phyloP scores from a whole-genome alignment of 2,329 filamentous ascomycete genomes.

The Fusarium scirpi region DNA sequence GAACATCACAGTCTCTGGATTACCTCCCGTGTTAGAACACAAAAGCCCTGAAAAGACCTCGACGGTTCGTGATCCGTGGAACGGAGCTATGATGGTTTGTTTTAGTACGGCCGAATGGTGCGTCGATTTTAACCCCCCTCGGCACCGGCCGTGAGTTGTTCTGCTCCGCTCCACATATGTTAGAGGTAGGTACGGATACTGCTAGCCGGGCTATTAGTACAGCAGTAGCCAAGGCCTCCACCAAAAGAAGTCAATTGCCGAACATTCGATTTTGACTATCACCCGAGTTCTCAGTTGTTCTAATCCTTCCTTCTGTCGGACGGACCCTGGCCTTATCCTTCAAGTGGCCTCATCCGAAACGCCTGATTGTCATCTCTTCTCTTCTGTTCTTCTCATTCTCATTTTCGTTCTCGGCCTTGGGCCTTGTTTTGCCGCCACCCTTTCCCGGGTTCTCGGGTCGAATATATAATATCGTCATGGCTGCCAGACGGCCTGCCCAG shows the following conservation, averaged over 20 bases:
- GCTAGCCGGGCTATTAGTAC: neutral
- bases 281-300: slow-evolving; percentile 42
- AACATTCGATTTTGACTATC: slow-evolving; percentile 50
- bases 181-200: neutral
- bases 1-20: neutral
- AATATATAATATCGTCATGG: slow-evolving; percentile 50
- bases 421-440: slow-evolving; percentile 10
- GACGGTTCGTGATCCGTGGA: neutral
- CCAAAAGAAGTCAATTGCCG: slow-evolving; percentile 40
- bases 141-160: slow-evolving; percentile 25
- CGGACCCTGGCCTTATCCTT: slow-evolving; percentile 26
- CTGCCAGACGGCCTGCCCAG: slow-evolving; percentile 48
- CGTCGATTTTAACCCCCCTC: slow-evolving; percentile 37
- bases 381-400: slow-evolving; percentile 28
- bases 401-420: slow-evolving; percentile 16
- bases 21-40: neutral
- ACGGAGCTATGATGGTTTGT: slow-evolving; percentile 25
- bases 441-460: slow-evolving; percentile 21
- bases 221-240: slow-evolving; percentile 20
- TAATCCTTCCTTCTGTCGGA: slow-evolving; percentile 28
- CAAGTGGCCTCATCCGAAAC: slow-evolving; percentile 46
- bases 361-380: slow-evolving; percentile 36
- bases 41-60: slow-evolving; percentile 3
- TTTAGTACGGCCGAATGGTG: slow-evolving; percentile 33
- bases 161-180: slow-evolving; percentile 9